Evolutionary conservation across 2,329 filamentous ascomycete species (phyloP), one percentile per base, ranked within the genome.

Genomic region (Achaetomium macrosporum): DNA sequence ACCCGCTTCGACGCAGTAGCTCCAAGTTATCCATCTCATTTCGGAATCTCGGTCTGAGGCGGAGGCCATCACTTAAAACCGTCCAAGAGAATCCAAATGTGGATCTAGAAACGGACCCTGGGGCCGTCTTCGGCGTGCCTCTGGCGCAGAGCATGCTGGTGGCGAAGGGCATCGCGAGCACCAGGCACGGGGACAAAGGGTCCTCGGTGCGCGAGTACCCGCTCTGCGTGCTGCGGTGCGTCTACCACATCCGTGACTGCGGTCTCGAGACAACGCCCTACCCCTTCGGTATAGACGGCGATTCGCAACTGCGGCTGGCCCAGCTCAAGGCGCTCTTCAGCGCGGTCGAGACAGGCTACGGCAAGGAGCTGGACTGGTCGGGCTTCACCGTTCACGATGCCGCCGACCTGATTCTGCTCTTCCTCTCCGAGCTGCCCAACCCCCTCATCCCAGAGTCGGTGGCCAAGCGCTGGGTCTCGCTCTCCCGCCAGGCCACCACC

Each of bases 201-300:
- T 66, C 67, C 4, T 68, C 69, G 15, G 64, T 66, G 31, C 67
- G 52, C 10, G 69, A 70, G 10, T 74, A 74, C 53, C 73, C 73
- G 5, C 60, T 74, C 15, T 72, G 69, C 57, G 62, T 75, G 43
- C 66, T 73, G 43, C 68, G 68, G 42, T 74, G 71, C 51, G 64
- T 64, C 48, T 72, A 70, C 54, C 59, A 73, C 55, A 68, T 61
- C 50, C 57, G 66, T 20, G 63, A 66, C 35, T 62, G 64, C 47
- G 70, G 67, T 1, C 50, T 72, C 5, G 56, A 60, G 6, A 65
- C 25, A 7, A 25, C 66, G 13, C 69, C 69, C 0, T 64, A 71
- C 52, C 61, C 74, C 40, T 75, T 75, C 44, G 70, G 67, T 42
- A 63, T 66, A 25, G 64, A 64, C 12, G 66, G 64, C 11, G 67